phyloP scores from a whole-genome alignment of 768 basidiomycete genomes.

The Amanita phalloides region DNA sequence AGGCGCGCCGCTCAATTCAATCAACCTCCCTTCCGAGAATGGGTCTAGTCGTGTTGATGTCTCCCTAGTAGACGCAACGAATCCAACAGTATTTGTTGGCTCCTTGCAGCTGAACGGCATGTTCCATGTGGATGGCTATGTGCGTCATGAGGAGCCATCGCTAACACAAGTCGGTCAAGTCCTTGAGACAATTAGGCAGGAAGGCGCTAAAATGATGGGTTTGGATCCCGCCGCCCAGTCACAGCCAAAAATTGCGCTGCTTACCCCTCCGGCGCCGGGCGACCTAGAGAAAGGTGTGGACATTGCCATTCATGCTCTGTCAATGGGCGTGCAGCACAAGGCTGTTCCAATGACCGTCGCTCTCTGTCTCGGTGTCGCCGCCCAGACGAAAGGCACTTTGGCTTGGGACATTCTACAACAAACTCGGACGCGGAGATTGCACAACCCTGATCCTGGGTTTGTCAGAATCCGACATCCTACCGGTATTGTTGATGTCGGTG shows the following conservation, averaged over 20 bases:
- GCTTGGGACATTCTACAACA: slow-evolving; percentile 35
- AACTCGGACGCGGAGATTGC: slow-evolving; percentile 15
- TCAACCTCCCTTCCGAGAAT: slow-evolving; percentile 21
- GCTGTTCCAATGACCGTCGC: slow-evolving; percentile 70
- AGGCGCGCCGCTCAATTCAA: slow-evolving; percentile 32
- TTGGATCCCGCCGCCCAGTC: slow-evolving; percentile 52
- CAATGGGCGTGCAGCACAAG: slow-evolving; percentile 63
- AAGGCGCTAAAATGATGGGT: slow-evolving; percentile 50
- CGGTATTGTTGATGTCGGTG: slow-evolving; percentile 59
- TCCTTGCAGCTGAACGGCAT: slow-evolving; percentile 28
- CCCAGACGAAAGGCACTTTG: slow-evolving; percentile 41
- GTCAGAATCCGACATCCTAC: slow-evolving; percentile 54
- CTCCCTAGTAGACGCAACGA: slow-evolving; percentile 64
- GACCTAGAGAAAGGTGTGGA: slow-evolving; percentile 26
- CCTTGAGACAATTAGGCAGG: slow-evolving; percentile 44
- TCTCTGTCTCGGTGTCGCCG: slow-evolving; percentile 56
- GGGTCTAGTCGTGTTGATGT: slow-evolving; percentile 19
- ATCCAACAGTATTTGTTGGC: slow-evolving; percentile 59
- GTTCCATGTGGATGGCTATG: slow-evolving; percentile 28
- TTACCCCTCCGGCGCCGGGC: slow-evolving; percentile 24
- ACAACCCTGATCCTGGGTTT: slow-evolving; percentile 13
- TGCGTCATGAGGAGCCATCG: slow-evolving; percentile 17
- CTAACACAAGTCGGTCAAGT: slow-evolving; percentile 16
- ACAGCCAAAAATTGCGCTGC: slow-evolving; percentile 61
- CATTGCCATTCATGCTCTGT: slow-evolving; percentile 47